Base-by-base conservation (phyloP, 2,329 filamentous ascomycete genomes). In the Xylariaceae sp. region DNA sequence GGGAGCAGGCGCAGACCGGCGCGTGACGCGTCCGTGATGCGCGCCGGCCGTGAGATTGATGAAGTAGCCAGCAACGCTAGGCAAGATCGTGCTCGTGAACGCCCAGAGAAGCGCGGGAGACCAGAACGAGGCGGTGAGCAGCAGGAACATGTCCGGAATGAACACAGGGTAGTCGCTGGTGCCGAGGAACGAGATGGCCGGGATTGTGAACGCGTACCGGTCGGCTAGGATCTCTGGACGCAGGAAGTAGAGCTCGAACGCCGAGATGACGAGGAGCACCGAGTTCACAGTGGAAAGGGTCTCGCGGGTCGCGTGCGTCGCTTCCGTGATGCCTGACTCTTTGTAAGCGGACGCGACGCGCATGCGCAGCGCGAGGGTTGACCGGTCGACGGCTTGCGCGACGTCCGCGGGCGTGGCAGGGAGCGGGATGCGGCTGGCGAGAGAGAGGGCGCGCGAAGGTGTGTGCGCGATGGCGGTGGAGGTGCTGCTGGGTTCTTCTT, bases 61-160 rank as follows among this genome's bases (percentile, higher is more conserved):
- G 65, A 96, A 95, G 72, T 93, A 97, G 21, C 87, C 88, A 34
- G 82, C 74, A 23, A 86, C 51, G 40, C 83, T 71, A 2, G 92
- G 92, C 22, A 92, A 54, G 35, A 87, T 59, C 44, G 88, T 66
- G 62, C 80, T 86, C 8, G 89, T 93, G 27, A 83, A 64, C 5
- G 80, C 64, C 90, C 91, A 97, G 17, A 90, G 75, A 6, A 83
- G 74, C 44, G 86, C 80, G 0, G 91, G 86, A 0, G 80, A 83
- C 92, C 92, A 97, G 76, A 95, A 97, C 21, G 78, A 77, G 32
- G 77, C 71, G 1, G 85, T 87, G 29, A 95, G 67, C 7, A 96
- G 71, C 22, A 85, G 68, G 66, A 93, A 94, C 56, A 95, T 73
- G 65, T 97, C 88, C 0, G 91, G 89, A 17, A 93, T 67, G 57